Evolutionary conservation across 495 filamentous ascomycete genomes (phyloP).

Genomic region (Arthonia radiata): DNA sequence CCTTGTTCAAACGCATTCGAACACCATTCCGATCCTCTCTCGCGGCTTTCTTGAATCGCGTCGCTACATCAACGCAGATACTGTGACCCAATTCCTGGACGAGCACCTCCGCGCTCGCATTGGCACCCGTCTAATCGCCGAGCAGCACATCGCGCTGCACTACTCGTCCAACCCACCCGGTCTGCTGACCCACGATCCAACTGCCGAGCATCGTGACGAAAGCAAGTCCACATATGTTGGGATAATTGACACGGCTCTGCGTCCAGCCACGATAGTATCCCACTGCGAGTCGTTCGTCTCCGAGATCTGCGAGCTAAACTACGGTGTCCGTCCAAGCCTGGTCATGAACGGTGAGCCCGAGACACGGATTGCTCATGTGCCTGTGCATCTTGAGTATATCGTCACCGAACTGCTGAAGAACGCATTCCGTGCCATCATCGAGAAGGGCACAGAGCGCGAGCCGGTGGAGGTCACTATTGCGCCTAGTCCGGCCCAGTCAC

Average conservation of each 20-base stretch:
- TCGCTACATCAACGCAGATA: conserved; percentile 52
- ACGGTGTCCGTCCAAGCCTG: conserved; percentile 65
- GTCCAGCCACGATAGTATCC: conserved; percentile 54
- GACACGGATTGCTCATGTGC: conserved; percentile 69
- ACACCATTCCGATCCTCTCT: conserved; percentile 83
- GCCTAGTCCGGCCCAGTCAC: conserved; percentile 39
- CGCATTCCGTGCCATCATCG: conserved; percentile 77
- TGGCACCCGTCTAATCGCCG: conserved; percentile 78
- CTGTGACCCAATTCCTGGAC: conserved; percentile 79
- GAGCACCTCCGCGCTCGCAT: conserved; percentile 85
- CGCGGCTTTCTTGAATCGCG: conserved; percentile 78
- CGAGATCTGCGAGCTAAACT: conserved; percentile 89
- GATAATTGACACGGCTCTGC: conserved; percentile 84
- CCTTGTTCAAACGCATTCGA: conserved; percentile 73
- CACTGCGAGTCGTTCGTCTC: conserved; percentile 70
- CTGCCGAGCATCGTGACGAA: conserved; percentile 1
- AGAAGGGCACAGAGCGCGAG: conserved; percentile 49
- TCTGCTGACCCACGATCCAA: conserved; percentile 14
- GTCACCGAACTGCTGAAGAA: conserved; percentile 92
- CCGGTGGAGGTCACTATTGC: conserved; percentile 84
- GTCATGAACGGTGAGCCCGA: conserved; percentile 61
- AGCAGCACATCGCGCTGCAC: conserved; percentile 90
- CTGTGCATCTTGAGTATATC: conserved; percentile 91
- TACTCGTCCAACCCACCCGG: conserved; percentile 51
- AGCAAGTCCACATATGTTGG: conserved; percentile 39